Conservation (phyloP, 495 filamentous ascomycete genomes). For the Hyaloscypha bicolor region DNA sequence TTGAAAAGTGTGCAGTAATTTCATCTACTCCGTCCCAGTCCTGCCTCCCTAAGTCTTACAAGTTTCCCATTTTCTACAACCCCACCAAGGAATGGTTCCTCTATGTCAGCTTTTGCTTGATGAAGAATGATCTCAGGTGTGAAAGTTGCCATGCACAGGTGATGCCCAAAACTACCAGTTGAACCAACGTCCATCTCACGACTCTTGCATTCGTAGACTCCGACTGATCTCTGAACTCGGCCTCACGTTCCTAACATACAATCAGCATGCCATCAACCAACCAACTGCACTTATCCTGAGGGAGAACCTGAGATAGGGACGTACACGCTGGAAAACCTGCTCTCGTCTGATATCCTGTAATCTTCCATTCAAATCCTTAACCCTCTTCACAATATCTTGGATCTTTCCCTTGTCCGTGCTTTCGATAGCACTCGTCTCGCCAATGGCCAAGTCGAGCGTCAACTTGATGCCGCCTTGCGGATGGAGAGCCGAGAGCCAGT, state of each 20-base stretch:
- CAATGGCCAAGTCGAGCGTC: slow-evolving; percentile 89
- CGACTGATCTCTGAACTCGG: slow-evolving; percentile 96
- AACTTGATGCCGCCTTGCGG: slow-evolving; percentile 77
- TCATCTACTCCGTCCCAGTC: slow-evolving; percentile 7
- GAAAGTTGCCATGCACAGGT: slow-evolving; percentile 98
- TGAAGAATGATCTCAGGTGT: slow-evolving; percentile 95
- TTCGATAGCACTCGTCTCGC: slow-evolving; percentile 93
- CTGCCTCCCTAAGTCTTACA: background rate
- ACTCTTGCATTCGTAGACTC: slow-evolving; percentile 92
- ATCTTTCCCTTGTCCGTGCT: slow-evolving; percentile 93
- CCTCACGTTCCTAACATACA: slow-evolving; percentile 79
- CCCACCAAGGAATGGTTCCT: background rate
- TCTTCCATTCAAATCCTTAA: slow-evolving; percentile 85
- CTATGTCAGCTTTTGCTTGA: slow-evolving; percentile 98
- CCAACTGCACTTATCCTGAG: background rate
- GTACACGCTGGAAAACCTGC: slow-evolving; percentile 93
- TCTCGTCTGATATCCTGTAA: slow-evolving; percentile 89
- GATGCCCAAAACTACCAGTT: slow-evolving; percentile 76
- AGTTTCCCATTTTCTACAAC: slow-evolving; percentile 2
- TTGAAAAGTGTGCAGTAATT: slow-evolving; percentile 6
- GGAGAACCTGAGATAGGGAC: slow-evolving; percentile 31
- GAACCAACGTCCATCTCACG: slow-evolving; percentile 90
- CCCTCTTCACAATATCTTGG: slow-evolving; percentile 83
- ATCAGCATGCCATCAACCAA: background rate
- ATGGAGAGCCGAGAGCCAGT: slow-evolving; percentile 68